Evolutionary conservation across 371 early-diverging fungal genomes (phyloP).

Genomic region (Conidiobolus incongruus): DNA sequence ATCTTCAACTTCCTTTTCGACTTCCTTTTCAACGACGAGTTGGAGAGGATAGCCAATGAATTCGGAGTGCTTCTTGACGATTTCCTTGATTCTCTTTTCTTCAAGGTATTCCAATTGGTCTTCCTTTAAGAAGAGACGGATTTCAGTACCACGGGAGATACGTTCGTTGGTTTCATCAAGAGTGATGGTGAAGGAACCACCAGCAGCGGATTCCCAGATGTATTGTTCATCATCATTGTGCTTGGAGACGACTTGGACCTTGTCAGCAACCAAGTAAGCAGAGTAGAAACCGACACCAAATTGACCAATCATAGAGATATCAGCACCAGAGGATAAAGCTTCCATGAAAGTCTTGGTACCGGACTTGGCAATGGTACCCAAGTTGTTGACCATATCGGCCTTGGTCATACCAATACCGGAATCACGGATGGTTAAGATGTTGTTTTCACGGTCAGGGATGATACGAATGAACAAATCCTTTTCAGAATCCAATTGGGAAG

Average conservation of each 20-base stretch:
- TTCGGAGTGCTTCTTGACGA: slow-evolving; percentile 89
- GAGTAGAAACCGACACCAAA: slow-evolving; percentile 99
- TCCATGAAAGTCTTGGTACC: slow-evolving; percentile 93
- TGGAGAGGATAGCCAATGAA: slow-evolving; percentile 89
- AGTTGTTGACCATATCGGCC: slow-evolving; percentile 84
- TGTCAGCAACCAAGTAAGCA: slow-evolving; percentile 88
- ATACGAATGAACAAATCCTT: slow-evolving; percentile 69
- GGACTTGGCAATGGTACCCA: slow-evolving; percentile 91
- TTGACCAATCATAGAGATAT: slow-evolving; percentile 90
- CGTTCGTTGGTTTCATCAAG: slow-evolving; percentile 52
- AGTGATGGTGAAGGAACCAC: slow-evolving; percentile 78
- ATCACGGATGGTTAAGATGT: slow-evolving; percentile 44
- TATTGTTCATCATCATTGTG: slow-evolving; percentile 86
- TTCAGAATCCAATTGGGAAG: slow-evolving; percentile 47
- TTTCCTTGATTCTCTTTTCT: slow-evolving; percentile 70
- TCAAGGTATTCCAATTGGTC: slow-evolving; percentile 79
- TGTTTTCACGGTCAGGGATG: slow-evolving; percentile 53
- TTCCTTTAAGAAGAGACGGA: slow-evolving; percentile 81
- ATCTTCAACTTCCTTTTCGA: slow-evolving; percentile 76
- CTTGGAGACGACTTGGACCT: slow-evolving; percentile 87
- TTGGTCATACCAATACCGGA: slow-evolving; percentile 96
- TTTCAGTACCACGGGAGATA: slow-evolving; percentile 70
- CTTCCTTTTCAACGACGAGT: slow-evolving; percentile 65
- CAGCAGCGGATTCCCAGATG: slow-evolving; percentile 88
- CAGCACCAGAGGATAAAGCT: slow-evolving; percentile 49